Percentiles rank a stretch among this genome's conserved stretches.
Evolutionary conservation across 495 filamentous ascomycete genomes (phyloP).

Genomic region (Annulohypoxylon stygium): DNA sequence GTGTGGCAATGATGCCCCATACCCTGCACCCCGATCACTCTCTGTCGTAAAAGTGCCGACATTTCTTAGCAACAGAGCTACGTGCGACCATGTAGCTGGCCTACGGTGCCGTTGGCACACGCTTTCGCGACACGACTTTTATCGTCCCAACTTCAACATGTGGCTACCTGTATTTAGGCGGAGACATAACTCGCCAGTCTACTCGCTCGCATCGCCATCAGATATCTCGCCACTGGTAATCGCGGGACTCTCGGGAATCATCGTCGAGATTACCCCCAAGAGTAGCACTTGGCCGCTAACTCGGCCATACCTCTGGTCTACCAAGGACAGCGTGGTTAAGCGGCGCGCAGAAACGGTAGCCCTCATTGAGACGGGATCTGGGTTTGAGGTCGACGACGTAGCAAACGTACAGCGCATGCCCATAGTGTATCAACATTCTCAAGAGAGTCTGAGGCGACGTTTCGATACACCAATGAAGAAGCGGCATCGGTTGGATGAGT

Average conservation of each 20-base stretch:
- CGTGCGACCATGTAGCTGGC: constrained; percentile 50
- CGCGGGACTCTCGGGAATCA: constrained; percentile 55
- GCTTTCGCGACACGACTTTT: constrained; percentile 56
- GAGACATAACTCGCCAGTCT: constrained; percentile 48
- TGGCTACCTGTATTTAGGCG: constrained; percentile 47
- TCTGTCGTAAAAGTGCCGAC: constrained; percentile 34
- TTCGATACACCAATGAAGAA: constrained; percentile 7
- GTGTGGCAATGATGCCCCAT: constrained; percentile 51
- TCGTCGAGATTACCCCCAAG: constrained; percentile 53
- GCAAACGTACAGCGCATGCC: constrained; percentile 29
- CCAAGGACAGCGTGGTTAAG: neutral
- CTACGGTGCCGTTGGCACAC: constrained; percentile 58
- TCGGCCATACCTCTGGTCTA: neutral
- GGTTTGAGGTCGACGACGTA: constrained; percentile 8
- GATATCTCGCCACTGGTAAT: constrained; percentile 60
- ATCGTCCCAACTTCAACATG: constrained; percentile 59
- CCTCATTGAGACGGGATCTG: constrained; percentile 39
- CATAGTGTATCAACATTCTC: constrained; percentile 19
- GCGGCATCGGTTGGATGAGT: constrained; percentile 35
- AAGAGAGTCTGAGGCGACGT: neutral
- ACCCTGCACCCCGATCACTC: constrained; percentile 51
- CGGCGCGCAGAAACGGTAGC: neutral
- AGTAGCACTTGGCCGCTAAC: constrained; percentile 19
- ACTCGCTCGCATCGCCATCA: constrained; percentile 58
- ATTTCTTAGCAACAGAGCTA: constrained; percentile 18